phyloP scores from a whole-genome alignment of 2,329 filamentous ascomycete genomes.

The Alternaria sp. region DNA sequence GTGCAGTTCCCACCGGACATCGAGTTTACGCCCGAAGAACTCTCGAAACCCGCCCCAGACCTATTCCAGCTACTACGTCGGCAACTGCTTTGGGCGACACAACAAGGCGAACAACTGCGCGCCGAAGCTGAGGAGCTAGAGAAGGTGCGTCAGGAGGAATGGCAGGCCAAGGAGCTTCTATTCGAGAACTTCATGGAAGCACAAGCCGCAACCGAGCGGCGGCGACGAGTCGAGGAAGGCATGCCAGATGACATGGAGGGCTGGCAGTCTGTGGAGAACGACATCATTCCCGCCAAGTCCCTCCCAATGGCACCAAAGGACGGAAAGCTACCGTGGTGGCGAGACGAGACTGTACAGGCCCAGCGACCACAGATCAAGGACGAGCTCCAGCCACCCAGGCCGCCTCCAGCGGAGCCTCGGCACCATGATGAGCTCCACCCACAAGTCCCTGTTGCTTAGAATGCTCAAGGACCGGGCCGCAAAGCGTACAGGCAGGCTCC shows the following conservation, averaged over 20 bases:
- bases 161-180: constrained; percentile 81
- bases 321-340: constrained; percentile 48
- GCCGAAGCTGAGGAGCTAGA: constrained; percentile 73
- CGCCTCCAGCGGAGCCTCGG: constrained; percentile 18
- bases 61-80: constrained; percentile 70
- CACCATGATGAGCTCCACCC: constrained; percentile 10
- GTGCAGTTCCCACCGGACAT: constrained; percentile 65
- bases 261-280: constrained; percentile 48
- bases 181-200: constrained; percentile 79
- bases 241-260: constrained; percentile 42
- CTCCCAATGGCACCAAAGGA: constrained; percentile 37
- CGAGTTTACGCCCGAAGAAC: constrained; percentile 72
- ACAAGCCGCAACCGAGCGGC: constrained; percentile 61
- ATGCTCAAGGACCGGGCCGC: not conserved
- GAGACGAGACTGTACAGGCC: constrained; percentile 34
- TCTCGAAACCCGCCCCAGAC: constrained; percentile 70
- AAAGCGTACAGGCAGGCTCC: not conserved
- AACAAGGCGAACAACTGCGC: constrained; percentile 70
- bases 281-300: constrained; percentile 46
- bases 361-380: constrained; percentile 15
- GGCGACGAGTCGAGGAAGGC: constrained; percentile 46
- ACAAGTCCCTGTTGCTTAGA: constrained; percentile 17
- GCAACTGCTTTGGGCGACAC: constrained; percentile 76
- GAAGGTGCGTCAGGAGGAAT: constrained; percentile 73
- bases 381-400: constrained; percentile 1